Percentiles rank a stretch among this genome's conserved stretches.
Evolutionary conservation across 768 basidiomycete species (phyloP).

Genomic region (Trametes sanguinea): DNA sequence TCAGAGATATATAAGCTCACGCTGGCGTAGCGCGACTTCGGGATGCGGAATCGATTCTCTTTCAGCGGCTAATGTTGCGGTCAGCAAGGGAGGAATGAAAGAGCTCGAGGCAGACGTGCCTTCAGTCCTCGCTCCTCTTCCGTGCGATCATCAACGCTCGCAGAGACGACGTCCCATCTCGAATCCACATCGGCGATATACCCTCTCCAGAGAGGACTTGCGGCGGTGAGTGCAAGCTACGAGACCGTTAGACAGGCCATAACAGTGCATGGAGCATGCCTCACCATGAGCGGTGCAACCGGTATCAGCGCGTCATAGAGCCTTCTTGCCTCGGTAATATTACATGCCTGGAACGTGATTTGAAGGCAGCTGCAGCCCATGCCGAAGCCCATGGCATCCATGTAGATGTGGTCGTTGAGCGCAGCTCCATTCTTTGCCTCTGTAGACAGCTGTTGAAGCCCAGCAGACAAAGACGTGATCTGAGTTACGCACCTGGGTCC

Average conservation of each 20-base stretch:
- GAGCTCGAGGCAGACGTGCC: conserved; percentile 41
- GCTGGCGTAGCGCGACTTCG: conserved; percentile 97
- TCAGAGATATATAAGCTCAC: conserved; percentile 93
- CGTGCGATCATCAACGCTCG: conserved; percentile 97
- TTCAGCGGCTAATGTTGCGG: conserved; percentile 62
- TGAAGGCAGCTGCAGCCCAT: conserved; percentile 99
- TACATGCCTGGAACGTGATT: conserved; percentile 96
- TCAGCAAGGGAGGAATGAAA: conserved; percentile 15
- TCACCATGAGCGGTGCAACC: conserved; percentile 91
- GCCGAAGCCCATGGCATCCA: conserved; percentile 99
- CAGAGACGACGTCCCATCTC: conserved; percentile 98
- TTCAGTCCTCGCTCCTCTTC: conserved; percentile 90
- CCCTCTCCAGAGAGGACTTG: conserved; percentile 93
- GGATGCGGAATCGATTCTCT: conserved; percentile 74
- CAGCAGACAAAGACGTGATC: not conserved
- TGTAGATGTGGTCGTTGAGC: conserved; percentile 87
- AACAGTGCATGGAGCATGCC: conserved; percentile 25
- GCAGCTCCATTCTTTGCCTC: conserved; percentile 93
- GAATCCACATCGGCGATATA: conserved; percentile 96
- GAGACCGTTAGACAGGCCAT: not conserved
- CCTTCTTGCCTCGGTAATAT: conserved; percentile 85
- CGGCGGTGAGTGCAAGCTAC: conserved; percentile 91
- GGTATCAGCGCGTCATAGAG: conserved; percentile 98
- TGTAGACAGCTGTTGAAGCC: conserved; percentile 31
- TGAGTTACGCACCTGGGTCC: conserved; percentile 63